These are phyloP conservation scores for Bacidia rubella DNA, from an alignment of 495 filamentous ascomycete species.

Conservation along the genomic window DNA sequence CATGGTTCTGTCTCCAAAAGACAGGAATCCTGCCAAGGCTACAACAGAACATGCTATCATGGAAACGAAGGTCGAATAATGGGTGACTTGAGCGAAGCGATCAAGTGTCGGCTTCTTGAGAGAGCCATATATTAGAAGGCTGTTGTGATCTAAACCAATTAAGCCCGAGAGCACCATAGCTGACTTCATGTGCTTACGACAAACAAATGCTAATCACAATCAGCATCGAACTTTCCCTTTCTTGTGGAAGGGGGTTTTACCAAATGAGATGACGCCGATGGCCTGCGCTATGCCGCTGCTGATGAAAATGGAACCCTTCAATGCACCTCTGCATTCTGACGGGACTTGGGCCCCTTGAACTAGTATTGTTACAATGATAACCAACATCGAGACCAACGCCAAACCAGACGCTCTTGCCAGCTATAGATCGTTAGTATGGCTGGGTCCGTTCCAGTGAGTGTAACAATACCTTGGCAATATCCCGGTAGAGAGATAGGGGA, in stretches of 20 bases:
- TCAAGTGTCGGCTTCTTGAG: constrained; percentile 87
- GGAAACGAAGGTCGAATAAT: constrained; percentile 78
- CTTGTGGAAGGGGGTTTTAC: constrained; percentile 38
- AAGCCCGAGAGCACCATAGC: neutral
- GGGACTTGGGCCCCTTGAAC: constrained; percentile 69
- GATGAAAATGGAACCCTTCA: constrained; percentile 53
- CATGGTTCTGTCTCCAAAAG: constrained; percentile 78
- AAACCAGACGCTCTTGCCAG: constrained; percentile 88
- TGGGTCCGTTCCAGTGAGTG: neutral
- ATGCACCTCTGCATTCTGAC: constrained; percentile 49
- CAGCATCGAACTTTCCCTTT: constrained; percentile 23
- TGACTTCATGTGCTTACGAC: constrained; percentile 37
- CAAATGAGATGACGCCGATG: constrained; percentile 94
- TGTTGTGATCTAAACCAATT: constrained; percentile 62
- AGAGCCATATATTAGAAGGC: constrained; percentile 91
- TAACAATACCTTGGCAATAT: constrained; percentile 78
- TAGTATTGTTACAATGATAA: constrained; percentile 82
- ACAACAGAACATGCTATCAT: constrained; percentile 79
- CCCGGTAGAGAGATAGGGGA: constrained; percentile 80
- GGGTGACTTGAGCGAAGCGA: constrained; percentile 82
- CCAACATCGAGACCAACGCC: constrained; percentile 77
- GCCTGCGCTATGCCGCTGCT: constrained; percentile 86
- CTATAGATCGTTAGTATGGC: constrained; percentile 34
- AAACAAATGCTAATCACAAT: constrained; percentile 60
- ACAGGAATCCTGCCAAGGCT: constrained; percentile 81